These are phyloP conservation scores for Hibiscus syriacus DNA, from an alignment of 345 rosid species.

Conservation along the genomic window DNA sequence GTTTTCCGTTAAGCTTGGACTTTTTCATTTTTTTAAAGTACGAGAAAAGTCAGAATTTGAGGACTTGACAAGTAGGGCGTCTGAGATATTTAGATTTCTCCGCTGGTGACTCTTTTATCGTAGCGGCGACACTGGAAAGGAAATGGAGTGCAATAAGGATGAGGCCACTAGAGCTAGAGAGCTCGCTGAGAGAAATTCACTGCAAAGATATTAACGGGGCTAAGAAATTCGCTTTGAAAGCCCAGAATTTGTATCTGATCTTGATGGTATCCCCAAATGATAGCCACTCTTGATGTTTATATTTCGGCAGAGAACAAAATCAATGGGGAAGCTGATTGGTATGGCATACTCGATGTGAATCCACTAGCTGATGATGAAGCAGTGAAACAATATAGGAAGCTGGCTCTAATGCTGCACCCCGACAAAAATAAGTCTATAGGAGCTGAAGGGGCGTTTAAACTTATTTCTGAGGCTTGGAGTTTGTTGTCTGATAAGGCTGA, in stretches of 20 bases:
- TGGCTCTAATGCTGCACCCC: slow-evolving; percentile 61
- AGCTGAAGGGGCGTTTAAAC: slow-evolving; percentile 71
- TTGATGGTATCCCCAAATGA: slow-evolving; percentile 50
- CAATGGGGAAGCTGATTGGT: slow-evolving; percentile 45
- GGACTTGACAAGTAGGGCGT: background rate
- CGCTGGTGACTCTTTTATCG: background rate
- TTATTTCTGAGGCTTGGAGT: slow-evolving; percentile 60
- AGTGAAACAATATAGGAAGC: slow-evolving; percentile 51
- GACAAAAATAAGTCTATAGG: slow-evolving; percentile 59
- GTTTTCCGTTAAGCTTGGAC: background rate
- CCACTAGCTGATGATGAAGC: slow-evolving; percentile 47
- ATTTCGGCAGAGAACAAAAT: slow-evolving; percentile 40
- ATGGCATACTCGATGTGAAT: slow-evolving; percentile 42
- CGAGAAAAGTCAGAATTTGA: background rate
- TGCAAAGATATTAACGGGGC: slow-evolving; percentile 46
- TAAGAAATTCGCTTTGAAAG: slow-evolving; percentile 59
- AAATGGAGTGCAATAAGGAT: slow-evolving; percentile 49
- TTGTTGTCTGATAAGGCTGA: slow-evolving; percentile 55
- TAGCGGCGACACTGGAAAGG: background rate
- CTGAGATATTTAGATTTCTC: background rate
- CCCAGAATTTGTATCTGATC: slow-evolving; percentile 48
- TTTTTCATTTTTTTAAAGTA: background rate
- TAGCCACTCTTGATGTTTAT: slow-evolving; percentile 45
- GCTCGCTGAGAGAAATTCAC: slow-evolving; percentile 55
- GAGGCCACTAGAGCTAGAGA: slow-evolving; percentile 61